A percentile compares a stretch with the other conserved stretches of the same genome.
phyloP scores from a whole-genome alignment of 495 filamentous ascomycete genomes.

The Annulohypoxylon stygium region DNA sequence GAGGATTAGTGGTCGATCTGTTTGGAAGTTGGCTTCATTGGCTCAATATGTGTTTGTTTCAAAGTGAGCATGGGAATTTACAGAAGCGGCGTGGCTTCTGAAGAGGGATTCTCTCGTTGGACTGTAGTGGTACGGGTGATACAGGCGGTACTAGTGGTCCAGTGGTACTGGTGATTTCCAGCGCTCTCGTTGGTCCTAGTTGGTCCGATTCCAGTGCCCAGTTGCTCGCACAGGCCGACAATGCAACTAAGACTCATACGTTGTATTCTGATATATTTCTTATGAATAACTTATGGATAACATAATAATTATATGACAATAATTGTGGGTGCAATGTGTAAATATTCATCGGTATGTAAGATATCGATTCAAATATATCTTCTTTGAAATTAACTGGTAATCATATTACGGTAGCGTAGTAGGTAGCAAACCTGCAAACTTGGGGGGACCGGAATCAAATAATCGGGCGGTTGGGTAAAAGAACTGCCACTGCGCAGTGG shows the following conservation, averaged over 20 bases:
- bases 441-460: constrained; percentile 31
- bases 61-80: constrained; percentile 47
- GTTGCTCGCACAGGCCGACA: too few relatives aligned
- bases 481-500: too few relatives aligned
- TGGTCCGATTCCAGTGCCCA: too few relatives aligned
- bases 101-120: constrained; percentile 16
- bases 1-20: constrained; percentile 6
- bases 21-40: constrained; percentile 23
- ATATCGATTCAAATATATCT: constrained; percentile 1
- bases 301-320: constrained; percentile 6
- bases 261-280: not conserved
- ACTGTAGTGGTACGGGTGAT: not conserved
- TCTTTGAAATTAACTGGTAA: not conserved
- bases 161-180: too few relatives aligned
- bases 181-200: too few relatives aligned
- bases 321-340: not conserved
- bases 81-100: constrained; percentile 36
- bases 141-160: too few relatives aligned
- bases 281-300: not conserved
- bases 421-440: constrained; percentile 21
- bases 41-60: constrained; percentile 46
- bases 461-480: constrained; percentile 34
- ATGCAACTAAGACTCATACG: constrained; percentile 14
- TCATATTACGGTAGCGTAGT: not conserved
- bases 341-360: not conserved